Evolutionary conservation across 2,329 filamentous ascomycete species (phyloP), one percentile per base, ranked within the genome.

Genomic region (Thelonectria blattea): DNA sequence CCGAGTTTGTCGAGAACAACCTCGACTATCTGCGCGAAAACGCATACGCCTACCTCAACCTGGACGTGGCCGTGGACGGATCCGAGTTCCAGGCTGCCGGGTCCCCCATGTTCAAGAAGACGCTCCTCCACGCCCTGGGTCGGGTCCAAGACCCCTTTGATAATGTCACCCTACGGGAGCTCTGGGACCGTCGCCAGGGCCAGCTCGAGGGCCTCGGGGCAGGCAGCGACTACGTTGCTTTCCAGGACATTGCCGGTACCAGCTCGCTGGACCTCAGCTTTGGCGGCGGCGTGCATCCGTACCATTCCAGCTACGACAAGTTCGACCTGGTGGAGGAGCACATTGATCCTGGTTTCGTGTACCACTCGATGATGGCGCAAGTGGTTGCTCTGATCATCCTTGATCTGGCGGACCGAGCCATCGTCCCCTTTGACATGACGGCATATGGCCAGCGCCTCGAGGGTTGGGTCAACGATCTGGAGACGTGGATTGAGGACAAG

Each of bases 1-100:
- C 95, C 2, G 95, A 99, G 75, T 94, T 91, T 71, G 95, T 99
- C 47, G 95, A 99, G 78, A 89, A 91, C 48, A 89, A 94, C 67
- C 81, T 92, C 27, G 88, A 93, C 0, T 75, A 79, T 3, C 82
- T 99, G 7, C 89, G 91, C 43, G 80, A 84, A 17, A 85, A 95
- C 68, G 94, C 86, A 0, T 87, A 92, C 64, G 93, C 91, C 10
- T 99, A 99, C 71, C 82, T 99, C 65, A 99, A 99, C 71, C 88
- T 99, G 42, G 94, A 94, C 73, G 86, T 88, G 2, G 94, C 90
- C 34, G 88, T 98, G 4, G 85, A 85, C 2, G 95, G 95, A 6
- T 78, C 81, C 54, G 82, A 89, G 11, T 92, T 99, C 72, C 84
- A 85, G 65, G 94, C 92, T 9, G 82, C 89, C 6, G 95, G 90